Evolutionary conservation across 2,329 filamentous ascomycete species (phyloP).

Genomic region (Microdochium paspali): DNA sequence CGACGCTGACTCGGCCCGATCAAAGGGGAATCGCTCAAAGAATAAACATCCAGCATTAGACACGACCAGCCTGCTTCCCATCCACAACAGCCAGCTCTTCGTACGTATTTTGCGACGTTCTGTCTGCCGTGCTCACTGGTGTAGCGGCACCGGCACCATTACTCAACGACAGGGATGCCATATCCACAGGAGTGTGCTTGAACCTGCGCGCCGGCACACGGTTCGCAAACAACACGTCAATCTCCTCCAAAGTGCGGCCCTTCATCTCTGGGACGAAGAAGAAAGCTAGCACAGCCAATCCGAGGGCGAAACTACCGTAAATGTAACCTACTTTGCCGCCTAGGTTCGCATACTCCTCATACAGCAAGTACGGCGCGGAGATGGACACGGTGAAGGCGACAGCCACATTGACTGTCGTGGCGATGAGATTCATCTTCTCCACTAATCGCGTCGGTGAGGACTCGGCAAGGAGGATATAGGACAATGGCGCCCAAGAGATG

Average conservation of each 20-base stretch:
- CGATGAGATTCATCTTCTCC: constrained; percentile 20
- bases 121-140: too few species aligned
- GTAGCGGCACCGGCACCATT: neutral
- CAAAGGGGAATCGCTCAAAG: too few species aligned
- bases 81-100: neutral
- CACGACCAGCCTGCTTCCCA: neutral
- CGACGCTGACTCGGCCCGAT: too few species aligned
- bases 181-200: constrained; percentile 8
- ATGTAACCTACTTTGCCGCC: neutral
- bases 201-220: constrained; percentile 17
- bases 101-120: neutral
- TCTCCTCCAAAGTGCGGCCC: constrained; percentile 19
- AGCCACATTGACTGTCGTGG: constrained; percentile 6
- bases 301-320: neutral
- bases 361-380: neutral
- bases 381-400: constrained; percentile 1
- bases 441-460: constrained; percentile 13
- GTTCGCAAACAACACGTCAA: constrained; percentile 20
- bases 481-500: constrained; percentile 17
- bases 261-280: constrained; percentile 22
- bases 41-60: neutral
- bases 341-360: neutral
- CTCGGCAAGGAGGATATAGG: constrained; percentile 17
- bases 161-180: neutral
- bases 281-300: constrained; percentile 10